These are phyloP conservation scores for Persicaria tinctoria DNA, from an alignment of 148 eudicot species.

Conservation along the genomic window DNA sequence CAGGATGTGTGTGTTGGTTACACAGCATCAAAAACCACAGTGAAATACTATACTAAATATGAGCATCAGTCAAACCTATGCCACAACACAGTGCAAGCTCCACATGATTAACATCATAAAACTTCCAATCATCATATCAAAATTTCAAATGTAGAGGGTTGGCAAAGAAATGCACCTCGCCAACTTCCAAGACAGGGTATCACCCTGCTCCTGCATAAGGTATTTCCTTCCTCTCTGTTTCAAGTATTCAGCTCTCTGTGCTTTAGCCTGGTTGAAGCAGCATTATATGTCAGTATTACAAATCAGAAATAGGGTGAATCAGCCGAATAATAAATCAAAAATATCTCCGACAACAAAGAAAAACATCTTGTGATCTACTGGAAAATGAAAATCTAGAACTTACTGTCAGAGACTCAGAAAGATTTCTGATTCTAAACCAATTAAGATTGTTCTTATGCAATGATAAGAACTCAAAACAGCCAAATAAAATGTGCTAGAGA, in stretches of 20 bases:
- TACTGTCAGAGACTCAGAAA: not conserved
- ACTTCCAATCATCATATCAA: not conserved
- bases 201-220: slow-evolving; percentile 3
- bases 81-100: not conserved
- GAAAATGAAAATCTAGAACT: not conserved
- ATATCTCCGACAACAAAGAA: not conserved
- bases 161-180: slow-evolving; percentile 4
- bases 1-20: not conserved
- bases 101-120: not conserved
- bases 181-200: slow-evolving; percentile 8
- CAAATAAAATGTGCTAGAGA: not conserved
- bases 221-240: slow-evolving; percentile 6
- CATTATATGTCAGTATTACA: not conserved
- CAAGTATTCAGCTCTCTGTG: slow-evolving; percentile 11
- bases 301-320: not conserved
- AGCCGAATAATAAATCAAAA: not conserved
- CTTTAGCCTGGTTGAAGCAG: slow-evolving; percentile 7
- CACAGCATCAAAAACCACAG: not conserved
- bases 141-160: not conserved
- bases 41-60: not conserved
- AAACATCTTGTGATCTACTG: not conserved
- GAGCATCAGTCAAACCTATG: not conserved
- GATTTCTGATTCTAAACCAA: not conserved
- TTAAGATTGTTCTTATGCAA: not conserved
- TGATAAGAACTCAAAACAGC: not conserved